Evolutionary conservation across 371 early-diverging fungal species (phyloP).

Genomic region (Haplosporangium sp.): DNA sequence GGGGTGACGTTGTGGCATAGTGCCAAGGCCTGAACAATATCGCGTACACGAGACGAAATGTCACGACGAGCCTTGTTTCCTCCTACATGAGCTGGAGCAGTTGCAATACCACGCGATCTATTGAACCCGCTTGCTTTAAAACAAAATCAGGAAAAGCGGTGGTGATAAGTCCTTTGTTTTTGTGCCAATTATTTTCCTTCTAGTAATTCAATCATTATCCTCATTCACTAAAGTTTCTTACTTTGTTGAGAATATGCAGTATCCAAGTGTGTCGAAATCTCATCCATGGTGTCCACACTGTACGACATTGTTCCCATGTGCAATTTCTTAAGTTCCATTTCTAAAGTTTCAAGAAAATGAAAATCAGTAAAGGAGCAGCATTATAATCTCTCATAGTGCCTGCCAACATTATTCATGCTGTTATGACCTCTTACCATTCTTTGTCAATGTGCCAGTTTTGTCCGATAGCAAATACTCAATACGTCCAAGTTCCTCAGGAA

Average conservation of each 20-base stretch:
- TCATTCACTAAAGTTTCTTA: constrained; percentile 2
- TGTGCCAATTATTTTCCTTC: neutral
- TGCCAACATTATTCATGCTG: neutral
- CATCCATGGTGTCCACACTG: constrained; percentile 90
- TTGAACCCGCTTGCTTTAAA: constrained; percentile 43
- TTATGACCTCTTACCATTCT: constrained; percentile 82
- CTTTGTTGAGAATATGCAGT: constrained; percentile 65
- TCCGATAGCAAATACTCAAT: constrained; percentile 98
- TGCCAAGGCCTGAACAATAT: constrained; percentile 89
- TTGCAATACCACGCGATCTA: constrained; percentile 36
- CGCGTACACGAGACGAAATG: constrained; percentile 80
- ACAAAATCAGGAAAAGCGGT: neutral
- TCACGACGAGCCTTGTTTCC: constrained; percentile 73
- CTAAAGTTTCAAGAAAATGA: constrained; percentile 52
- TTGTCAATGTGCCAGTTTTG: constrained; percentile 99
- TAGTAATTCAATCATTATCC: neutral
- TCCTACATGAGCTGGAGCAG: constrained; percentile 33
- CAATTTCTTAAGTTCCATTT: constrained; percentile 98
- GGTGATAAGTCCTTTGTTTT: neutral
- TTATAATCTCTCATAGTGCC: neutral
- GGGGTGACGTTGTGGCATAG: constrained; percentile 94
- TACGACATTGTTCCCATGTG: constrained; percentile 98
- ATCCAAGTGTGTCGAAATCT: constrained; percentile 76
- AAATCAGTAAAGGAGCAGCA: neutral
- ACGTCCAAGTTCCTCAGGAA: constrained; percentile 99